phyloP scores from a whole-genome alignment of 805 yeast genomes.

The Saccharomycopsis capsularis region DNA sequence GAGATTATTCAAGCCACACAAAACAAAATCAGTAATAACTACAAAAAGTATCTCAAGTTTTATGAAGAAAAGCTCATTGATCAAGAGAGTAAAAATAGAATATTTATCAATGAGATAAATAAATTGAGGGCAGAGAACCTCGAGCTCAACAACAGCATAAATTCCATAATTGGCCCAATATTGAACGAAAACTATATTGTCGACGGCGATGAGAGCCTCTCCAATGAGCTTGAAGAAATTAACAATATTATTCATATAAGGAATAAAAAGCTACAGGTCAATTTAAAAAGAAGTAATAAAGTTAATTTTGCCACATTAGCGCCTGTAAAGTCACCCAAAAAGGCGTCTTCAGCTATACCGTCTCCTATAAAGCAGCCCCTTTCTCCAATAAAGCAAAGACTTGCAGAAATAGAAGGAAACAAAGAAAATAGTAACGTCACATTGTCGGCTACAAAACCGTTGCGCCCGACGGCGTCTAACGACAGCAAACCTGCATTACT shows the following conservation, averaged over 20 bases:
- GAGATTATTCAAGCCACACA: slow-evolving; percentile 21
- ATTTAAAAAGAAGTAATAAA: not conserved
- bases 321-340: not conserved
- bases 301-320: not conserved
- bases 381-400: too few relatives aligned
- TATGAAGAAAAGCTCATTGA: slow-evolving; percentile 27
- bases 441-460: too few relatives aligned
- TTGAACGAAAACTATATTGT: slow-evolving; percentile 3
- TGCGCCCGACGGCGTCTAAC: too few relatives aligned
- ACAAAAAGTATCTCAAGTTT: slow-evolving; percentile 21
- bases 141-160: slow-evolving; percentile 2
- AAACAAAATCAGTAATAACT: slow-evolving; percentile 22
- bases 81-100: slow-evolving; percentile 25
- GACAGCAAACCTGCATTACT: too few relatives aligned
- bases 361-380: too few relatives aligned
- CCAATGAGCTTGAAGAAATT: too few relatives aligned
- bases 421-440: too few relatives aligned
- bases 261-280: not conserved
- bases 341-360: not conserved
- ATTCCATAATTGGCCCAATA: slow-evolving; percentile 6
- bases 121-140: slow-evolving; percentile 3
- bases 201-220: too few relatives aligned
- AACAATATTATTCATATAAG: too few relatives aligned
- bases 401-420: too few relatives aligned
- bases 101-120: slow-evolving; percentile 20